Conservation (phyloP, 2,329 filamentous ascomycete genomes). For the Neonectria neomacrospora region DNA sequence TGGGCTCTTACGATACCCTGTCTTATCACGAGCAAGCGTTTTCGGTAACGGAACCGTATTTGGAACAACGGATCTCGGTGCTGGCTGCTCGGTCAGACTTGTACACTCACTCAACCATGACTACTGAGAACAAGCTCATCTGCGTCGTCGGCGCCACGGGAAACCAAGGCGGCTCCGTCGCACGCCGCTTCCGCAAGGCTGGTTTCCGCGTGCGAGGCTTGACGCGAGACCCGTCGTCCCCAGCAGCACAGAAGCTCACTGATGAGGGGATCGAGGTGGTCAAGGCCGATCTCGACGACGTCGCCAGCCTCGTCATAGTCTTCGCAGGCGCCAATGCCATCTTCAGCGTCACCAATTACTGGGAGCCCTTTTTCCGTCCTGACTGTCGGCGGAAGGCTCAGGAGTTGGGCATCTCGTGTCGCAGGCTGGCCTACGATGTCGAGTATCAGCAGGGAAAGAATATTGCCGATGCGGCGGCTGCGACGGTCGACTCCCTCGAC, state of each 20-base stretch:
- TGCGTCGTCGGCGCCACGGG: constrained; percentile 61
- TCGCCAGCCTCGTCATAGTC: constrained; percentile 44
- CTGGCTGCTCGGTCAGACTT: not conserved
- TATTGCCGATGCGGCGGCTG: constrained; percentile 63
- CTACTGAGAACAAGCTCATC: constrained; percentile 50
- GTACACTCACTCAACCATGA: constrained; percentile 8
- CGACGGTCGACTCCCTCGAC: constrained; percentile 53
- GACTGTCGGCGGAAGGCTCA: constrained; percentile 54
- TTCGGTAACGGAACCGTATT: not conserved
- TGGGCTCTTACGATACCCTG: not conserved
- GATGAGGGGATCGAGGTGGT: constrained; percentile 57
- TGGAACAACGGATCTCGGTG: not conserved
- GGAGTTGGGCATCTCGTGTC: constrained; percentile 53
- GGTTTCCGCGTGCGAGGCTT: constrained; percentile 59
- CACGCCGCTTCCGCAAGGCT: constrained; percentile 56
- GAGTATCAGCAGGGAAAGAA: constrained; percentile 58
- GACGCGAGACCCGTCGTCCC: constrained; percentile 57
- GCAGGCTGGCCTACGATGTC: constrained; percentile 58
- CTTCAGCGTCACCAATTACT: constrained; percentile 67
- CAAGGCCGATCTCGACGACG: constrained; percentile 56
- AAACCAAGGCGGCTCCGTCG: constrained; percentile 65
- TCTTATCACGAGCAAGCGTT: not conserved
- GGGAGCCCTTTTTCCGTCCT: constrained; percentile 60
- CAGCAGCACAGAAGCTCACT: constrained; percentile 54
- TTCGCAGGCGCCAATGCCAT: constrained; percentile 61